Evolutionary conservation across 2,329 filamentous ascomycete genomes (phyloP).

Genomic region (Ascocoryne sarcoides): DNA sequence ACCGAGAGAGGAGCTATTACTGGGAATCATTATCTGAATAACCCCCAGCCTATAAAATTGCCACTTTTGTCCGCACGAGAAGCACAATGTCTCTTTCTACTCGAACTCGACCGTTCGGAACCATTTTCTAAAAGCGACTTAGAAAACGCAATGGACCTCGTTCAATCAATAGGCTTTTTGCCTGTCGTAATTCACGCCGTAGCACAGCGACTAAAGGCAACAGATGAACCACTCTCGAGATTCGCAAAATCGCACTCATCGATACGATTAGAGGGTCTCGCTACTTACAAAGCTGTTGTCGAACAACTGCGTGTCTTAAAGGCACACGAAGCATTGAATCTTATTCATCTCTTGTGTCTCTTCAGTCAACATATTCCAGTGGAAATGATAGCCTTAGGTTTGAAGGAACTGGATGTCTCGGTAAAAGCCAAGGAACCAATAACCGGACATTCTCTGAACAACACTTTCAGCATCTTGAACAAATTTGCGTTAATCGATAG

Average conservation of each 20-base stretch:
- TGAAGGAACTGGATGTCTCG: conserved; percentile 39
- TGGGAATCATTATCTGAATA: conserved; percentile 49
- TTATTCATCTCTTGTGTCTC: conserved; percentile 57
- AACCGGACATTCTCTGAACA: conserved; percentile 30
- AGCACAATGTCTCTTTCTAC: conserved; percentile 51
- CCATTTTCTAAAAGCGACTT: conserved; percentile 45
- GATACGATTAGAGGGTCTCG: conserved; percentile 42
- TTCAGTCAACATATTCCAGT: conserved; percentile 58
- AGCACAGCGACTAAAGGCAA: conserved; percentile 51
- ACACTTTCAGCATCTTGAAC: conserved; percentile 42
- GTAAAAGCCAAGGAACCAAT: conserved; percentile 35
- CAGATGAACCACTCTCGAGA: conserved; percentile 50
- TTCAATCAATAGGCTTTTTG: conserved; percentile 53
- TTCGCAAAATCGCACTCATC: conserved; percentile 50
- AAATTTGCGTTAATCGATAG: conserved; percentile 44
- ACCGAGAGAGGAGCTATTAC: conserved; percentile 48
- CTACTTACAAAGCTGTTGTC: conserved; percentile 39
- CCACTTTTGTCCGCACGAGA: conserved; percentile 45
- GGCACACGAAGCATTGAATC: conserved; percentile 47
- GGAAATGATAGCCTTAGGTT: conserved; percentile 49
- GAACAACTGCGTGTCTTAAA: conserved; percentile 40
- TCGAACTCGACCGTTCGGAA: conserved; percentile 50
- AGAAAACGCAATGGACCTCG: conserved; percentile 50
- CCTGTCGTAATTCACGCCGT: conserved; percentile 62
- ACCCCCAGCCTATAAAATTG: conserved; percentile 45